Evolutionary conservation across 495 filamentous ascomycete species (phyloP).

Genomic region (Tuber calosporum): DNA sequence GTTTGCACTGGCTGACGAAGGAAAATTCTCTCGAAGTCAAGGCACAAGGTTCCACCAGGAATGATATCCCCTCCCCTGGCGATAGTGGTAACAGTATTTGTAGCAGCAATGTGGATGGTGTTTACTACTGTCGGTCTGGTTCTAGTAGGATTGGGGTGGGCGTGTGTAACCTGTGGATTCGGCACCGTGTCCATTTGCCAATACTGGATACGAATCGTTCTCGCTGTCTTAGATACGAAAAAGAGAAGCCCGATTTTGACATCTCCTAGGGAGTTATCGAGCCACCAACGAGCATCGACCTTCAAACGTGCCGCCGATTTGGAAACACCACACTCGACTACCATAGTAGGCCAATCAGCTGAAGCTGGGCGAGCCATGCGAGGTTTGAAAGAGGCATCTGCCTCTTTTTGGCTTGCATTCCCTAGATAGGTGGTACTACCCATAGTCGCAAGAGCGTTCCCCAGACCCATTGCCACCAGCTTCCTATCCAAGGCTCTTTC

Average conservation of each 20-base stretch:
- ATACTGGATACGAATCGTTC: neutral
- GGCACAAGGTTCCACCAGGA: neutral
- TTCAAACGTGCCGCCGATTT: neutral
- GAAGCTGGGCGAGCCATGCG: neutral
- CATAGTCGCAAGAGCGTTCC: neutral
- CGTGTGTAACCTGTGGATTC: neutral
- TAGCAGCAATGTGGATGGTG: too few species aligned
- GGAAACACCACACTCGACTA: conserved; percentile 9
- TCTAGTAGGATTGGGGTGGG: neutral
- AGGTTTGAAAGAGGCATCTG: conserved; percentile 4
- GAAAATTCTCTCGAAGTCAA: conserved; percentile 12
- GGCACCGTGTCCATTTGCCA: neutral
- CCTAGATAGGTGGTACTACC: conserved; percentile 4
- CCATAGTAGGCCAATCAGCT: conserved; percentile 6
- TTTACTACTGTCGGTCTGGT: too few species aligned
- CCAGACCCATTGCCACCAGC: neutral
- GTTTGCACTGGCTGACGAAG: neutral
- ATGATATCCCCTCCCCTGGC: neutral
- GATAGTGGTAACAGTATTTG: neutral
- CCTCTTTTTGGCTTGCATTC: conserved; percentile 9
- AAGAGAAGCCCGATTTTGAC: neutral
- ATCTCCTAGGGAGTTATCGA: conserved; percentile 5
- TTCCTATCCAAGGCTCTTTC: neutral
- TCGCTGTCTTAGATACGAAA: neutral
- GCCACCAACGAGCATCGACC: conserved; percentile 11